Base-by-base conservation (phyloP, 192 early-diverging fungal species). In the Backusella tuberculispora region DNA sequence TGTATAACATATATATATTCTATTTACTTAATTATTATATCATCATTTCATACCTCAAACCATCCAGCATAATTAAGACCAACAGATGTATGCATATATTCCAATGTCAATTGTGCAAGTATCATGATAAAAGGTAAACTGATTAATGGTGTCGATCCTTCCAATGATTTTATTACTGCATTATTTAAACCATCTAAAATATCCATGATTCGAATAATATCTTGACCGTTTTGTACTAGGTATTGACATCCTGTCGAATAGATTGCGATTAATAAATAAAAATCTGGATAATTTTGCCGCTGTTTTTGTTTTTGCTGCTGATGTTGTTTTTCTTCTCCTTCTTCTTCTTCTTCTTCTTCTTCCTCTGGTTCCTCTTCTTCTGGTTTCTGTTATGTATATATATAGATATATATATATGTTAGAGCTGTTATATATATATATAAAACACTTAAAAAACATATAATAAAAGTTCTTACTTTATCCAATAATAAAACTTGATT, bases 1-100 rank as follows among this genome's bases (percentile, higher is more conserved):
- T 34, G 2, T 34, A 34, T 34, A 34, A 34, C 2, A 34, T 34
- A 2, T 34, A 34, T 34, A 34, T 34, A 34, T 34, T 34, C 29
- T 34, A 34, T 34, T 34, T 34, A 34, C 29, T 34, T 34, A 2
- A 34, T 34, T 2, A 34, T 34, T 34, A 1, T 34, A 34, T 34
- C 29, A 34, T 34, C 29, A 34, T 0, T 34, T 2, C 29, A 34
- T 34, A 34, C 29, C 29, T 70, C n/a, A 17, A 67, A 67, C 66
- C 66, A 67, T 13, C 37, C 17, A 1, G 66, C 66, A 41, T 67
- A 67, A 8, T 37, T 67, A 4, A 67, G 17, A 13, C 66, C 66
- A 10, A 67, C 66, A 6, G 66, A 67, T 3, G 17, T 7, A 41
- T 43, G 38, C 41, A 42, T 67, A 6, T 67, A 67, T 40, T 67